Percentiles rank a stretch among this genome's conserved stretches.
Evolutionary conservation across 2,329 filamentous ascomycete genomes (phyloP).

Genomic region (Diaporthe caulivora): DNA sequence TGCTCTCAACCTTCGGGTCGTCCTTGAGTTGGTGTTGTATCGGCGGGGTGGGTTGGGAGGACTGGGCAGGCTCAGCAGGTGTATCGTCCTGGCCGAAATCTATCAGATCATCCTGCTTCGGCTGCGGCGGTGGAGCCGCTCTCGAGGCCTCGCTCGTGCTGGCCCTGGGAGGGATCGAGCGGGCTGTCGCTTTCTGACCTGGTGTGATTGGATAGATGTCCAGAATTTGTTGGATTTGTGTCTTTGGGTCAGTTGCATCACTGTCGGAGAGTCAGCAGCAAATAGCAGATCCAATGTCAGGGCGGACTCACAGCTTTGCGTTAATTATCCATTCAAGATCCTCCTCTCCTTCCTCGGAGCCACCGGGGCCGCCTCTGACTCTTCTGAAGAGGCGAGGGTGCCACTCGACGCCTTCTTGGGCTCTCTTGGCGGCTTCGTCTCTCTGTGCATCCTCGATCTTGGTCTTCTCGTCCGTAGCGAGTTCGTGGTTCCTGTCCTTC

Average conservation of each 20-base stretch:
- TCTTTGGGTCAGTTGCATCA: slow-evolving; percentile 67
- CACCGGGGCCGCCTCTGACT: slow-evolving; percentile 78
- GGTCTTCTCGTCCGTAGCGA: slow-evolving; percentile 96
- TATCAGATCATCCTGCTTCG: slow-evolving; percentile 60
- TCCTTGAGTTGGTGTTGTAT: slow-evolving; percentile 26
- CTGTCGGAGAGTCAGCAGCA: slow-evolving; percentile 58
- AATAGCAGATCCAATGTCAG: background rate
- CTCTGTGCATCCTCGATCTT: slow-evolving; percentile 93
- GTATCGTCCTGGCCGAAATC: slow-evolving; percentile 65
- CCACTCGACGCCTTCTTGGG: slow-evolving; percentile 87
- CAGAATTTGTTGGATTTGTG: slow-evolving; percentile 85
- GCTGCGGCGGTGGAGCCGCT: slow-evolving; percentile 40
- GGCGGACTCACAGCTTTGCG: slow-evolving; percentile 77
- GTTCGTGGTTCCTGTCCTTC: slow-evolving; percentile 85
- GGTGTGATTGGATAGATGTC: slow-evolving; percentile 86
- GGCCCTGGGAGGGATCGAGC: slow-evolving; percentile 66
- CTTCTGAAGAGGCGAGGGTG: slow-evolving; percentile 85
- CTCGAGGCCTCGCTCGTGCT: slow-evolving; percentile 42
- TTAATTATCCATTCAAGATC: slow-evolving; percentile 96
- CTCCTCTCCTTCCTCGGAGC: slow-evolving; percentile 83
- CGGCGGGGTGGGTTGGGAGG: slow-evolving; percentile 29
- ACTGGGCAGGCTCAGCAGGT: slow-evolving; percentile 29
- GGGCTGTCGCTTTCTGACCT: slow-evolving; percentile 74
- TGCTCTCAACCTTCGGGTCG: slow-evolving; percentile 42
- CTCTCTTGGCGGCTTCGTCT: slow-evolving; percentile 85